Evolutionary conservation across 768 basidiomycete species (phyloP), one percentile per base, ranked within the genome.

Genomic region (Candolleomyces eurysporus): DNA sequence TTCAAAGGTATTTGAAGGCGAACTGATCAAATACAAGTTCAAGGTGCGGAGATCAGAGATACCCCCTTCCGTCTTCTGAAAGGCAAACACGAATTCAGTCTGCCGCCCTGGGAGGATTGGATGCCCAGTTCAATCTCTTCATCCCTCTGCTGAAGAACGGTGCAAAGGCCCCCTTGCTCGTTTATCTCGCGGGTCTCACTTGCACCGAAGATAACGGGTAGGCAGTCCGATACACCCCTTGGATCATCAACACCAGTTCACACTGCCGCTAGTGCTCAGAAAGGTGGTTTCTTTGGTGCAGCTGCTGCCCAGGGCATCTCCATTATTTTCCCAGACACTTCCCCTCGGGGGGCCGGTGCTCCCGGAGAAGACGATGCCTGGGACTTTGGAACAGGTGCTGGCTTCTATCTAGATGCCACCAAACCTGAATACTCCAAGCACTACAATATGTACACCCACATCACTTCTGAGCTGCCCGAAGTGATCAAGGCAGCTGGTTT

Each of bases 141-240:
- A 68, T 98, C 6, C 96, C 97, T 2, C 76, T 78, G 11, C 81
- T 84, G 54, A 82, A 87, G 26, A 55, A 73, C 16, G 72, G 73
- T 9, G 70, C 72, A 45, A 84, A 87, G 67, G 80, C 84, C 64
- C 75, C 87, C 0, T 76, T 98, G 2, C 77, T 99, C 8, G 81
- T 91, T 62, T 99, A 95, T 74, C 87, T 98, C 53, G 87, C 95
- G 11, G 96, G 95, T 1, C 73, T 96, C 58, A 90, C 89, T 4
- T 96, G 94, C 75, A 95, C 86, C 9, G 95, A 97, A 73, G 95
- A 99, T 70, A 98, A 91, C 57, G 96, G 90, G 92, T 92, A 68
- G 58, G 83, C 69, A 21, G 39, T 60, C 30, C 31, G 19, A 21
- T 17, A 17, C 6, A 55, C 42, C 32, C 32, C 19, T 13, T 16